Percentiles rank a stretch among this genome's conserved stretches.
phyloP scores from a whole-genome alignment of 2,329 filamentous ascomycete genomes.

The Ophiosphaerella herpotricha region DNA sequence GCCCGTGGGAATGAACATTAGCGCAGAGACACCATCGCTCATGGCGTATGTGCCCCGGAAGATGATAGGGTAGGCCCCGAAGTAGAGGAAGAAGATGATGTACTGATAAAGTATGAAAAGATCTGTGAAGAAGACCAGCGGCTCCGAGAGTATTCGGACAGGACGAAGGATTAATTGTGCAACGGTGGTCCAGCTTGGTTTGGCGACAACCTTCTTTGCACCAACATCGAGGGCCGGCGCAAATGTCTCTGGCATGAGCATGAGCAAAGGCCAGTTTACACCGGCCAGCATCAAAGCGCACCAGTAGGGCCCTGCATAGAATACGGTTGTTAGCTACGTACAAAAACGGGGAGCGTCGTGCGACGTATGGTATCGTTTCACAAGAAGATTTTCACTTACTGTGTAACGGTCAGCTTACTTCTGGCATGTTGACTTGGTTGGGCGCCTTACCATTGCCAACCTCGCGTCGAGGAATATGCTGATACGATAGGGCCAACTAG shows the following conservation, averaged over 20 bases:
- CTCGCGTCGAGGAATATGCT: neutral
- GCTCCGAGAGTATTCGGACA: neutral
- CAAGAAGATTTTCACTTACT: too few species aligned
- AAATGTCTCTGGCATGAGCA: constrained; percentile 1
- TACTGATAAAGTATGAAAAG: constrained; percentile 1
- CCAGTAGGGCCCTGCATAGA: neutral
- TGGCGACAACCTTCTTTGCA: neutral
- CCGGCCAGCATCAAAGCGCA: neutral
- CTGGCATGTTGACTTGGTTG: neutral
- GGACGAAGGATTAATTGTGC: neutral
- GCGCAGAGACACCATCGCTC: neutral
- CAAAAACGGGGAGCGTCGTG: too few species aligned
- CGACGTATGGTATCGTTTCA: neutral
- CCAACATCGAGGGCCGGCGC: neutral
- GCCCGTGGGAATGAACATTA: constrained; percentile 1
- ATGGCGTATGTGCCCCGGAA: neutral
- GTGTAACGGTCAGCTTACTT: neutral
- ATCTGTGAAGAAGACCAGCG: neutral
- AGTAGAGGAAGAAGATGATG: constrained; percentile 1
- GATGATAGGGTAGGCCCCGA: neutral
- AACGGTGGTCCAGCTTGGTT: neutral
- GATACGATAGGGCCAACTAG: neutral
- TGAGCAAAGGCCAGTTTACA: neutral
- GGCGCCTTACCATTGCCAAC: neutral
- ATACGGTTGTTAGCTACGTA: too few species aligned